Conservation (phyloP, 2,329 filamentous ascomycete species). For the Hypoxylon sp. region DNA sequence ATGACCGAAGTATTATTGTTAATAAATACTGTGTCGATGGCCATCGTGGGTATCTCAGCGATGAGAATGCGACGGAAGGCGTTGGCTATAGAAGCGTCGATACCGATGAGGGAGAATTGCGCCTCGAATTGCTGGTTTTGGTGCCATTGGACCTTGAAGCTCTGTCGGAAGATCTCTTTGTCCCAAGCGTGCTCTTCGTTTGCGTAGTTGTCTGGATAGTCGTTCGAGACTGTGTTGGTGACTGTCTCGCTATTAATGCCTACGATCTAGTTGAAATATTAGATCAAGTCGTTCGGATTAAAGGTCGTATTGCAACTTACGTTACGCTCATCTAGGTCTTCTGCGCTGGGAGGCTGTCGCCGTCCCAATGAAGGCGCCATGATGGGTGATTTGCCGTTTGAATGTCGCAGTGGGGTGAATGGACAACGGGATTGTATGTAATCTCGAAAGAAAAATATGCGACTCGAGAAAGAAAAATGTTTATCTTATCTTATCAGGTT, state of each 20-base stretch:
- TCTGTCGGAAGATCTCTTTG: conserved; percentile 78
- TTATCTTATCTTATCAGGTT: conserved; percentile 48
- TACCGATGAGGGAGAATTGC: conserved; percentile 90
- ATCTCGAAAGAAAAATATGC: conserved; percentile 46
- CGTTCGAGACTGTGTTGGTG: conserved; percentile 87
- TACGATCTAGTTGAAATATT: conserved; percentile 73
- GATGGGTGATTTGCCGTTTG: conserved; percentile 41
- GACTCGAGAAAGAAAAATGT: conserved; percentile 27
- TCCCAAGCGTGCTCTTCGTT: conserved; percentile 90
- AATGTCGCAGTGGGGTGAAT: conserved; percentile 46
- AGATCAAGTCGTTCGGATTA: conserved; percentile 15
- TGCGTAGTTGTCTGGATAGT: conserved; percentile 92
- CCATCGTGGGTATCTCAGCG: conserved; percentile 92
- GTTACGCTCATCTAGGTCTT: conserved; percentile 52
- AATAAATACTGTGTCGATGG: conserved; percentile 94
- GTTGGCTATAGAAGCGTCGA: conserved; percentile 95
- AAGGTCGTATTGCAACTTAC: conserved; percentile 38
- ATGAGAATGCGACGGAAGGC: conserved; percentile 97
- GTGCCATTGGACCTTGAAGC: conserved; percentile 85
- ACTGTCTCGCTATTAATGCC: conserved; percentile 92
- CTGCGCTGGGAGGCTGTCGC: conserved; percentile 44
- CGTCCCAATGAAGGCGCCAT: conserved; percentile 54
- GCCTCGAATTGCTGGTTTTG: conserved; percentile 82
- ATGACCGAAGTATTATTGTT: conserved; percentile 98
- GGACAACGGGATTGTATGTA: conserved; percentile 29